Conservation (phyloP, 176 grass and related monocot species). For the bread wheat (Triticum aestivum) region IWGSC_CS_RefSeq_v2.1 NC_057803.1:1903898-1904397, state of each 20-base stretch:
- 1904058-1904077: too few species aligned
- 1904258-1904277: conserved; percentile 1
- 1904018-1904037: neutral
- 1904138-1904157: neutral
- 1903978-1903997: too few species aligned
- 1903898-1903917: too few species aligned
- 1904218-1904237: neutral
- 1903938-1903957: too few species aligned
- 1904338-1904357: too few species aligned
- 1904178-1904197: conserved; percentile 17
- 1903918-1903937: too few species aligned
- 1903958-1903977: too few species aligned
- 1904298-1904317: neutral
- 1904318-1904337: neutral
- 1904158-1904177: neutral
- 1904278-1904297: neutral
- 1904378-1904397: too few species aligned
- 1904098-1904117: neutral
- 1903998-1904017: neutral
- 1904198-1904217: neutral
- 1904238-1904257: neutral
- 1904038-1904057: neutral
- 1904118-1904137: neutral
- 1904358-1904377: too few species aligned
- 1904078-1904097: neutral